Percentiles rank a stretch among this genome's conserved stretches.
Conservation (phyloP, 2,329 filamentous ascomycete genomes). For the Fusarium sterilihyphosum region DNA sequence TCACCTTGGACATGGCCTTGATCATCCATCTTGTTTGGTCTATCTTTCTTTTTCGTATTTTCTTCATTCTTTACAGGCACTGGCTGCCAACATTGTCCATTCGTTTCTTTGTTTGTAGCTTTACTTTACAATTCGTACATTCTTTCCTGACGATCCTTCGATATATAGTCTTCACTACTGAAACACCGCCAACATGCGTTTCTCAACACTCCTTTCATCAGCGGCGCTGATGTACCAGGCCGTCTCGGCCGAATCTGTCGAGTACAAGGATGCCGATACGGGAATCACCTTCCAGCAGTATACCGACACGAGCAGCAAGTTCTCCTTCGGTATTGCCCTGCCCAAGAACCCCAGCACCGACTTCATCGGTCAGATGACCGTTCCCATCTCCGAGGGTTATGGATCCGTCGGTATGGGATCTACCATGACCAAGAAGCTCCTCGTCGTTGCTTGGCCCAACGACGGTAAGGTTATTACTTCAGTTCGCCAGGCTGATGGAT, state of each 20-base stretch:
- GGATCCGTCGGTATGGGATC: constrained; percentile 67
- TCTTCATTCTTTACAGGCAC: constrained; percentile 30
- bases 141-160: constrained; percentile 1
- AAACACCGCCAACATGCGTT: constrained; percentile 24
- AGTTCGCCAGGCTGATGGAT: constrained; percentile 67
- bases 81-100: constrained; percentile 29
- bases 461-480: constrained; percentile 64
- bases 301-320: constrained; percentile 54
- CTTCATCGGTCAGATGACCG: constrained; percentile 66
- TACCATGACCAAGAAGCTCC: constrained; percentile 66
- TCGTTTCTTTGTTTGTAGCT: constrained; percentile 18
- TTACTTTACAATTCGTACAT: background rate
- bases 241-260: constrained; percentile 19
- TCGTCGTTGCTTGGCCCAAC: constrained; percentile 68
- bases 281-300: constrained; percentile 65
- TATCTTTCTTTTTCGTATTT: constrained; percentile 11
- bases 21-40: constrained; percentile 17
- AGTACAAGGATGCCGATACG: constrained; percentile 58
- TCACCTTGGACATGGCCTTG: background rate
- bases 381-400: constrained; percentile 56
- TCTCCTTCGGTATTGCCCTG: constrained; percentile 65
- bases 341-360: constrained; percentile 63
- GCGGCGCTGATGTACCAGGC: constrained; percentile 33
- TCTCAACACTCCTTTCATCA: constrained; percentile 28
- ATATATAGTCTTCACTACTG: constrained; percentile 2